phyloP scores from a whole-genome alignment of 441 rosid species.

The Biscutella auriculata region DNA sequence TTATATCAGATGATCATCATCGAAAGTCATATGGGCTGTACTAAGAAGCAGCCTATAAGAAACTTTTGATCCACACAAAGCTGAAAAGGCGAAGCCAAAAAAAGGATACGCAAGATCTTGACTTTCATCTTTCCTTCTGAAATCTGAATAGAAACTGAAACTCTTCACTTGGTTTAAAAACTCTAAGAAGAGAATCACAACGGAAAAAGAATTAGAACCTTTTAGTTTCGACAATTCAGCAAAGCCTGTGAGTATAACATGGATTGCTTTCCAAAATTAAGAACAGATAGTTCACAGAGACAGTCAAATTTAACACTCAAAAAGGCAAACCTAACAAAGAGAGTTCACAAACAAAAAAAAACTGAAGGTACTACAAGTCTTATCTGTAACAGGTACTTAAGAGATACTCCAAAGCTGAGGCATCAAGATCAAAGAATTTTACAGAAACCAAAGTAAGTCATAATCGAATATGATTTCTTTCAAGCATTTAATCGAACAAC shows the following conservation, averaged over 20 bases:
- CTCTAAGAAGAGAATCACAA: no score
- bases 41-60: background rate
- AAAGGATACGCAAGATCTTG: constrained; percentile 79
- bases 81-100: background rate
- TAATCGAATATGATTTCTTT: background rate
- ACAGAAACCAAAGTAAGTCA: background rate
- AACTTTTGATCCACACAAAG: background rate
- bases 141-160: constrained; percentile 9
- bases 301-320: background rate
- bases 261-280: no score
- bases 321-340: background rate
- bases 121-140: constrained; percentile 58
- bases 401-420: background rate
- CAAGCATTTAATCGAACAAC: constrained; percentile 2
- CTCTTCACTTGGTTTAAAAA: background rate
- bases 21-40: background rate
- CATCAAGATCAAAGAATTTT: background rate
- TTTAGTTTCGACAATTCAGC: background rate
- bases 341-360: background rate
- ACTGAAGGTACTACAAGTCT: background rate
- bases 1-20: background rate
- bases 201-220: no score
- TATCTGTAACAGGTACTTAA: background rate
- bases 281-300: background rate
- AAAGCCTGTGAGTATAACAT: no score